Evolutionary conservation across 2,329 filamentous ascomycete genomes (phyloP), one percentile per base, ranked within the genome.

Genomic region (Beauveria scarabaeidicola): DNA sequence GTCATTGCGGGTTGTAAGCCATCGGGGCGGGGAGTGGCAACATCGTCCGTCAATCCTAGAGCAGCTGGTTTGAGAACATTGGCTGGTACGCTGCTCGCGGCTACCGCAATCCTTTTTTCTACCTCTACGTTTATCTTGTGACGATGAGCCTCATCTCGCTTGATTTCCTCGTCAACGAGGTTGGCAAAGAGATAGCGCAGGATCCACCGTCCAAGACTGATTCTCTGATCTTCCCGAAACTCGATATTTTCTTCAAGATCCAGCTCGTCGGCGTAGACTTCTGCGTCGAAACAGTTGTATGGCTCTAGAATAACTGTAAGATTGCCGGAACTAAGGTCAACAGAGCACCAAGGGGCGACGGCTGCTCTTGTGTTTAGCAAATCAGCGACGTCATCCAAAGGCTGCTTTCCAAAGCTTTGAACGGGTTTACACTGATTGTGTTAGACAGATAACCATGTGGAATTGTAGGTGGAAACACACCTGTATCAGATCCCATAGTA

Each of bases 151-250:
- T 89, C 85, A 68, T 99, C 94, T 56, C 90, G 84, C 64, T 82
- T 86, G 65, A 96, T 89, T 71, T 97, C 90, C 71, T 97, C 92
- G 62, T 96, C 89, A 58, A 99, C 88, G 46, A 97, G 78, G 59
- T 89, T 88, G 10, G 88, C 86, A 74, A 99, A 99, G 0, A 99
- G 80, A 72, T 97, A 96, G 38, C 94, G 85, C 61, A 99, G 76
- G 50, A 97, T 85, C 94, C 94, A 99, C 78, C 96, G 96, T 9
- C 94, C 94, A 50, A 97, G 84, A 68, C 96, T 97, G 72, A 97
- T 96, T 75, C 94, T 85, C 75, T 97, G 93, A 67, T 99, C 94
- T 67, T 97, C 93, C 60, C 88, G 81, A 69, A 96, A 96, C 13
- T 92, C 87, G 19, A 89, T 78, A n/a, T 83, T 78, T 63, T 91